Conservation (phyloP, 2,329 filamentous ascomycete species). For the Hypoxylon sp. region DNA sequence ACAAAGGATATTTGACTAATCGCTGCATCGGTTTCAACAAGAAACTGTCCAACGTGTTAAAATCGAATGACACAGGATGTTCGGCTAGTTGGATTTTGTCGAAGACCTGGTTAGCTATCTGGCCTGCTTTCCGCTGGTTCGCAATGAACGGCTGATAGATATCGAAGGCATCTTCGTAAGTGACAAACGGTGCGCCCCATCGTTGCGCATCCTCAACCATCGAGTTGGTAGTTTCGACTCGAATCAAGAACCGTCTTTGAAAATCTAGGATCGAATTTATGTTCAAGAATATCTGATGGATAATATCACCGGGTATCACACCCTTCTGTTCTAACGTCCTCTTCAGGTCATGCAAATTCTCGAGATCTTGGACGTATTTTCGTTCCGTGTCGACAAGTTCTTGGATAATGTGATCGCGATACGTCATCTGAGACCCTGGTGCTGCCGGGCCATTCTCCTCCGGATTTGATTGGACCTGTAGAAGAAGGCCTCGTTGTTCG, state of each 20-base stretch:
- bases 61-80: constrained; percentile 85
- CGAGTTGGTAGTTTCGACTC: constrained; percentile 94
- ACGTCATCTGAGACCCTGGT: constrained; percentile 77
- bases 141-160: constrained; percentile 98
- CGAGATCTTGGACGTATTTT: constrained; percentile 97
- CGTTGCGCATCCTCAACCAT: constrained; percentile 81
- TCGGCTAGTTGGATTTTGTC: constrained; percentile 84
- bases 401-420: constrained; percentile 87
- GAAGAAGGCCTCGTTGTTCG: constrained; percentile 80
- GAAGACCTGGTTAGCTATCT: constrained; percentile 85
- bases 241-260: constrained; percentile 93
- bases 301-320: constrained; percentile 86
- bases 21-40: constrained; percentile 97
- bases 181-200: constrained; percentile 93
- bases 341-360: constrained; percentile 93
- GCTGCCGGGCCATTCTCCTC: constrained; percentile 64
- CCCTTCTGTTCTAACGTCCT: constrained; percentile 89
- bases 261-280: constrained; percentile 95
- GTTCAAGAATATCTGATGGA: constrained; percentile 97
- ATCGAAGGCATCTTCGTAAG: constrained; percentile 87
- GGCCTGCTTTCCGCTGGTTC: constrained; percentile 91
- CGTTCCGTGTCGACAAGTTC: constrained; percentile 95
- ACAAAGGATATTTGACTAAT: constrained; percentile 91
- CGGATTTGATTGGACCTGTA: constrained; percentile 69
- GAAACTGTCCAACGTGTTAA: constrained; percentile 90